Conservation (phyloP, 2,329 filamentous ascomycete genomes). For the Metarhizium brunneum region DNA sequence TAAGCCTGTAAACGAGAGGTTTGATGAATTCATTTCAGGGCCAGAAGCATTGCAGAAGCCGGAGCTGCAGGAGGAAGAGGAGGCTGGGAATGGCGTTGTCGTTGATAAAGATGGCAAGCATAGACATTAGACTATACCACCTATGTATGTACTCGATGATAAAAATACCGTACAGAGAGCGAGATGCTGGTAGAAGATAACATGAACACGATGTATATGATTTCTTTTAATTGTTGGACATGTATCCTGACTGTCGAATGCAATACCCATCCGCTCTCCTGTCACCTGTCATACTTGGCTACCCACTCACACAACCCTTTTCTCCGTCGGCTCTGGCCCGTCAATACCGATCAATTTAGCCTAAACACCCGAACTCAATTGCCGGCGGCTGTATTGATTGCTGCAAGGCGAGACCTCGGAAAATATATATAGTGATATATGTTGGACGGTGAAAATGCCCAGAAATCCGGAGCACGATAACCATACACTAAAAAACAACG, state of each 20-base stretch:
- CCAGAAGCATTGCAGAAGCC: constrained; percentile 42
- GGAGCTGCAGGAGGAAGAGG: constrained; percentile 53
- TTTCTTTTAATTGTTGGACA: too few relatives aligned
- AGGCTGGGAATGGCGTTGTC: constrained; percentile 33
- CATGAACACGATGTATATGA: too few relatives aligned
- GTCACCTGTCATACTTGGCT: too few relatives aligned
- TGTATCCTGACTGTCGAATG: too few relatives aligned
- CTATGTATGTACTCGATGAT: not conserved
- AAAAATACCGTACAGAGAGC: too few relatives aligned
- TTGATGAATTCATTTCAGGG: constrained; percentile 71
- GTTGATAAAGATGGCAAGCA: constrained; percentile 22
- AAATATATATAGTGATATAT: not conserved
- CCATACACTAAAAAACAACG: too few relatives aligned
- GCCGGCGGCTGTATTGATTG: not conserved
- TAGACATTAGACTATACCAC: constrained; percentile 14
- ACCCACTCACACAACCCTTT: not conserved
- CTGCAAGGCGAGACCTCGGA: not conserved
- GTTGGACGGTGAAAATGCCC: too few relatives aligned
- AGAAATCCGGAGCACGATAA: too few relatives aligned
- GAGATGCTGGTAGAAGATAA: too few relatives aligned
- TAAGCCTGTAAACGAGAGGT: constrained; percentile 43
- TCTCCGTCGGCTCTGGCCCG: not conserved
- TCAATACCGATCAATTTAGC: not conserved
- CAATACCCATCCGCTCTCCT: too few relatives aligned
- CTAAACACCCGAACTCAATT: not conserved